Evolutionary conservation across 2,329 filamentous ascomycete species (phyloP).

Genomic region (Cytospora piceae): DNA sequence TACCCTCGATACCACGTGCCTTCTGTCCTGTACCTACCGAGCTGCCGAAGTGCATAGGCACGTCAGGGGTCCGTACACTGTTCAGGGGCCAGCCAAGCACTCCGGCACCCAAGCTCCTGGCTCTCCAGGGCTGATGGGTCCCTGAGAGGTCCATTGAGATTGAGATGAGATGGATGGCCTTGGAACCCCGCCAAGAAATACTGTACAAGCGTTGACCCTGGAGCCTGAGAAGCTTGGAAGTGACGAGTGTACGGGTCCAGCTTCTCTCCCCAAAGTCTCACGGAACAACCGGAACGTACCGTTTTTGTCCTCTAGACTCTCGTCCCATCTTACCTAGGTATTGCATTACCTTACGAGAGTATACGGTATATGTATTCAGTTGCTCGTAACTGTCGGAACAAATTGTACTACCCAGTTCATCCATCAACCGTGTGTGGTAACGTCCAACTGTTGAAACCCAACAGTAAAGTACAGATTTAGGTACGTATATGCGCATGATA

Average conservation of each 20-base stretch:
- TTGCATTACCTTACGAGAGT: not conserved
- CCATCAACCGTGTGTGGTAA: not conserved
- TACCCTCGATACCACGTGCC: conserved; percentile 3
- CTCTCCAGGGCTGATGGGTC: not conserved
- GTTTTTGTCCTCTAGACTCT: not conserved
- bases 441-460: not conserved
- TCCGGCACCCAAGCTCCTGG: not conserved
- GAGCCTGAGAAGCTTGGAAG: not conserved
- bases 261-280: not conserved
- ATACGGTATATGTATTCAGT: not conserved
- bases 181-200: not conserved
- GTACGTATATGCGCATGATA: not conserved
- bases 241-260: not conserved
- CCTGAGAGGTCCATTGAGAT: not conserved
- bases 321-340: not conserved
- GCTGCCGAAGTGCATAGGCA: not conserved
- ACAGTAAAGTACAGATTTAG: conserved; percentile 1
- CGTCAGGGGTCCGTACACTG: not conserved
- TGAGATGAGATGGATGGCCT: not conserved
- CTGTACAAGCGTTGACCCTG: not conserved
- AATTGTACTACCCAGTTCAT: not conserved
- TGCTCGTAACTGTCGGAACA: not conserved
- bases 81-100: not conserved
- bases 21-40: not conserved
- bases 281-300: conserved; percentile 3